Conservation (phyloP, 179 eudicot genomes). For the Dionaea muscipula region DNA sequence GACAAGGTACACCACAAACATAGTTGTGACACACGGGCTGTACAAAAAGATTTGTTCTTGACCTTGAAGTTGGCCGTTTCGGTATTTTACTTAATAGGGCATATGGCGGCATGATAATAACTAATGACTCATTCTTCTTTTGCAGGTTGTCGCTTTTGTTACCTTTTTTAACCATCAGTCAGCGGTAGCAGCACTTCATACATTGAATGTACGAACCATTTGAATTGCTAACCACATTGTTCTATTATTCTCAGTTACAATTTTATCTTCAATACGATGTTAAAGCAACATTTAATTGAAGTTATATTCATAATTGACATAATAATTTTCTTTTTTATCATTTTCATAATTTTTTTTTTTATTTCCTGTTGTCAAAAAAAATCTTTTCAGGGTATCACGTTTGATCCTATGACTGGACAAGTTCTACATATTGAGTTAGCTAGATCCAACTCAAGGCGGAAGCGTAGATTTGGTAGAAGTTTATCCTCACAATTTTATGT, state of each 20-base stretch:
- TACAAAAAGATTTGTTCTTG: too few relatives aligned
- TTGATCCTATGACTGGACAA: constrained; percentile 76
- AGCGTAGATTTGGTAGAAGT: constrained; percentile 41
- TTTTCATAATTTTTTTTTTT: neutral
- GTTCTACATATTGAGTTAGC: constrained; percentile 76
- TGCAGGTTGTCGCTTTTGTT: constrained; percentile 95
- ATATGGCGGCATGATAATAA: too few relatives aligned
- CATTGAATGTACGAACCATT: constrained; percentile 49
- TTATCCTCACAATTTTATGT: neutral
- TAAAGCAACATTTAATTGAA: too few relatives aligned
- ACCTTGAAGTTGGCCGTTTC: too few relatives aligned
- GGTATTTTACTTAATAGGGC: too few relatives aligned
- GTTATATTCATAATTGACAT: too few relatives aligned
- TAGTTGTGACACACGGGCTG: too few relatives aligned
- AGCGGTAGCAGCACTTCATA: constrained; percentile 62
- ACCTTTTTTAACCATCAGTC: constrained; percentile 78
- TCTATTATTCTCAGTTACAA: neutral
- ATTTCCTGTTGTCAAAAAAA: neutral
- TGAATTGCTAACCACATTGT: neutral
- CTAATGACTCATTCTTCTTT: neutral
- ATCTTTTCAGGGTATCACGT: constrained; percentile 62
- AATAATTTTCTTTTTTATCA: neutral
- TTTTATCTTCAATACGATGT: neutral
- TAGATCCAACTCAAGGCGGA: constrained; percentile 79
- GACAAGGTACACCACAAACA: too few relatives aligned